phyloP scores from a whole-genome alignment of 495 filamentous ascomycete genomes.

The Parathielavia appendiculata region DNA sequence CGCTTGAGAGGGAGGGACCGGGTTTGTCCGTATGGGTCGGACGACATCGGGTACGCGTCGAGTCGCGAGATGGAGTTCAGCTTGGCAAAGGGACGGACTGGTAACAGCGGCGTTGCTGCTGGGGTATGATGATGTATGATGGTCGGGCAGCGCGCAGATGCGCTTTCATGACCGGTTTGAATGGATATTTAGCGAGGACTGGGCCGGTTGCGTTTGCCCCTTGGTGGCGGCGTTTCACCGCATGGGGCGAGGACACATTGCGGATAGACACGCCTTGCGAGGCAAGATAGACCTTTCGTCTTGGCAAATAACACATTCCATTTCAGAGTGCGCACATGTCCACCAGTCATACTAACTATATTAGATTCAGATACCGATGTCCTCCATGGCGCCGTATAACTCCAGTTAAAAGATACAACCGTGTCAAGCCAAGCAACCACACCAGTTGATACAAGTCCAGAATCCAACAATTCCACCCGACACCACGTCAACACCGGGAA shows the following conservation, averaged over 20 bases:
- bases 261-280: slow-evolving; percentile 15
- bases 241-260: slow-evolving; percentile 4
- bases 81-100: not conserved
- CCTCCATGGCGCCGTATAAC: not conserved
- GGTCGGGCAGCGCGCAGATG: slow-evolving; percentile 2
- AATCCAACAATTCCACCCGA: not conserved
- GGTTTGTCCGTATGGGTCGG: not conserved
- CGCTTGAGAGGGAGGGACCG: not conserved
- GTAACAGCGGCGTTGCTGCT: not conserved
- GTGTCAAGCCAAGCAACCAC: too few species aligned
- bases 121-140: slow-evolving; percentile 3
- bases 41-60: not conserved
- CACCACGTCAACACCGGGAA: not conserved
- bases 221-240: slow-evolving; percentile 11
- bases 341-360: not conserved
- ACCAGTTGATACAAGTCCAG: not conserved
- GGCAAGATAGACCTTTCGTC: slow-evolving; percentile 15
- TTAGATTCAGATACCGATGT: not conserved
- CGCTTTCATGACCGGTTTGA: slow-evolving; percentile 9
- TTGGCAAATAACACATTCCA: not conserved
- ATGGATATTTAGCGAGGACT: slow-evolving; percentile 13
- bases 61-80: not conserved
- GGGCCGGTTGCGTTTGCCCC: slow-evolving; percentile 5
- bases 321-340: not conserved
- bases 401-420: not conserved